Percentiles rank a stretch among this genome's conserved stretches.
Evolutionary conservation across 257 asterid species (phyloP).

Genomic region (Ajuga chamaepitys): DNA sequence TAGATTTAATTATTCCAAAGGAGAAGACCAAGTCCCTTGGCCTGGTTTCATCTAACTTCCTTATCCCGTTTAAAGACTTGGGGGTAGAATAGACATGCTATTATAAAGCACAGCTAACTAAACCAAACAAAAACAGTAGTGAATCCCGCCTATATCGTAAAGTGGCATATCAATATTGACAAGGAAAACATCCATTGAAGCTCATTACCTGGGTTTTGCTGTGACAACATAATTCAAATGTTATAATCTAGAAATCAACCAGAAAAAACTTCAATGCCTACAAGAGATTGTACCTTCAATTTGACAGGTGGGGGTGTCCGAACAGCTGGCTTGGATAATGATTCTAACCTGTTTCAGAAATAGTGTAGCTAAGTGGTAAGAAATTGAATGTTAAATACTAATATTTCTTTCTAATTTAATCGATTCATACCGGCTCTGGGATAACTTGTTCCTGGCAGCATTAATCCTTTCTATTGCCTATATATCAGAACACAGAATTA

Average conservation of each 20-base stretch:
- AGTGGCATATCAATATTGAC: not conserved
- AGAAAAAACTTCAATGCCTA: not conserved
- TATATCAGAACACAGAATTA: conserved; percentile 15
- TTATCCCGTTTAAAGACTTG: too few species aligned
- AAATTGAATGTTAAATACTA: not conserved
- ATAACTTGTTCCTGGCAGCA: conserved; percentile 60
- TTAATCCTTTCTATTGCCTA: conserved; percentile 72
- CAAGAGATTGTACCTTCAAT: conserved; percentile 41
- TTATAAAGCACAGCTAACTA: not conserved
- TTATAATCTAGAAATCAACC: conserved; percentile 3
- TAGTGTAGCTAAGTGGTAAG: not conserved
- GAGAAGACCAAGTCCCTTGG: too few species aligned
- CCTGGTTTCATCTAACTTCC: too few species aligned
- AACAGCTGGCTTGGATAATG: conserved; percentile 50
- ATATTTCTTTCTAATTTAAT: conserved; percentile 1
- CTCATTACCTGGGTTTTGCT: not conserved
- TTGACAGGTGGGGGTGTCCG: conserved; percentile 41
- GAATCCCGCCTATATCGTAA: not conserved
- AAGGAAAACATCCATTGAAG: not conserved
- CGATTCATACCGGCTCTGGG: conserved; percentile 54
- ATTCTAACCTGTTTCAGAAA: conserved; percentile 52
- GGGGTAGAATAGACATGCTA: not conserved
- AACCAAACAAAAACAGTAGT: not conserved
- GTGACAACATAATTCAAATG: not conserved
- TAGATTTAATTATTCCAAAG: not conserved